Percentiles rank a stretch among this genome's conserved stretches.
Conservation (phyloP, 2,329 filamentous ascomycete species). For the Shiraia sp. region DNA sequence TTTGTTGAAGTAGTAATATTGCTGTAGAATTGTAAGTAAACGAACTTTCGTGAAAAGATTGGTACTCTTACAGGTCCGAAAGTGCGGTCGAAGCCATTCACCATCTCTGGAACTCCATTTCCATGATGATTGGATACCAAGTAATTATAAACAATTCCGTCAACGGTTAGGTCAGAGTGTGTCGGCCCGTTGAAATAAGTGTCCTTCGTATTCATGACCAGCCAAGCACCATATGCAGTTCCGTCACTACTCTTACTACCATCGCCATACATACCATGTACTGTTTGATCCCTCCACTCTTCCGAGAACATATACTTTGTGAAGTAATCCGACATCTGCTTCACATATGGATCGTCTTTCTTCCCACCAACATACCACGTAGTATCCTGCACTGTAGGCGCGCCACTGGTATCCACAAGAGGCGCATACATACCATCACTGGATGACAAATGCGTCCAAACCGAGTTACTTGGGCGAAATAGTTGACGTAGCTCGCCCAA, state of each 20-base stretch:
- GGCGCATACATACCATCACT: slow-evolving; percentile 59
- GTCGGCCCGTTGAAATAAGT: slow-evolving; percentile 65
- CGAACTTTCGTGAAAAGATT: not conserved
- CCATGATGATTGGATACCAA: slow-evolving; percentile 61
- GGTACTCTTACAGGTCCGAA: slow-evolving; percentile 56
- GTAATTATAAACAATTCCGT: slow-evolving; percentile 70
- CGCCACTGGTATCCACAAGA: slow-evolving; percentile 50
- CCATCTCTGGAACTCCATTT: slow-evolving; percentile 66
- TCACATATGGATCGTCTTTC: slow-evolving; percentile 59
- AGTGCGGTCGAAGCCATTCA: slow-evolving; percentile 65
- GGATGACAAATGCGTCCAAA: slow-evolving; percentile 67
- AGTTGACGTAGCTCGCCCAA: slow-evolving; percentile 65
- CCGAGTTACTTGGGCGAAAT: slow-evolving; percentile 61
- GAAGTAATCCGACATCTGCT: slow-evolving; percentile 63
- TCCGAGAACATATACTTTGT: slow-evolving; percentile 68
- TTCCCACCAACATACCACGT: slow-evolving; percentile 64
- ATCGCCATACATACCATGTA: slow-evolving; percentile 60
- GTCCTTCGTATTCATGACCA: slow-evolving; percentile 67
- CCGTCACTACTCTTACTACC: slow-evolving; percentile 56
- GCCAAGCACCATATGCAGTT: slow-evolving; percentile 62
- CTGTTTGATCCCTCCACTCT: slow-evolving; percentile 61
- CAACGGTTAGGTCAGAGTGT: slow-evolving; percentile 66
- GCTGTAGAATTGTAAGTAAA: slow-evolving; percentile 43
- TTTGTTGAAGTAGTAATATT: slow-evolving; percentile 67
- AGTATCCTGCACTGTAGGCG: slow-evolving; percentile 63